phyloP scores from a whole-genome alignment of 139 green algal genomes.

The Chlorella sp. region DNA sequence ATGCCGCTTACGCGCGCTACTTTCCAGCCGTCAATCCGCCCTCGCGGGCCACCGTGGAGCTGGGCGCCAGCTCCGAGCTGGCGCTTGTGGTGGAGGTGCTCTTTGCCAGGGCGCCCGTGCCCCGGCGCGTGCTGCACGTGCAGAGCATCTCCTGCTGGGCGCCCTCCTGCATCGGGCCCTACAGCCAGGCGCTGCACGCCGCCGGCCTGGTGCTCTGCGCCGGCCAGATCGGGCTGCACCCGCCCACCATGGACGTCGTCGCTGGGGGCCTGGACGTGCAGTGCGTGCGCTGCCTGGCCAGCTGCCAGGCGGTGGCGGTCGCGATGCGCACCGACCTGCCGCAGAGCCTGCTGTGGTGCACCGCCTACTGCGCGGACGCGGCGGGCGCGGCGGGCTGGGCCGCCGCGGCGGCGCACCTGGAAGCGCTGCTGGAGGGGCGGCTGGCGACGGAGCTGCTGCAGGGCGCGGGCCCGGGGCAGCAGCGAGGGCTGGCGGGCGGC shows the following conservation, averaged over 20 bases:
- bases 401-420: not conserved
- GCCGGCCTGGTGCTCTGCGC: constrained; percentile 49
- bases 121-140: constrained; percentile 88
- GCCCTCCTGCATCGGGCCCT: constrained; percentile 95
- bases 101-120: constrained; percentile 4
- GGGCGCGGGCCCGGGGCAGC: too few relatives aligned
- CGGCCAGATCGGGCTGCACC: constrained; percentile 73
- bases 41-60: constrained; percentile 79
- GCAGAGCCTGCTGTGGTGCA: constrained; percentile 48
- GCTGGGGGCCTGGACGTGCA: constrained; percentile 18
- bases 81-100: constrained; percentile 34
- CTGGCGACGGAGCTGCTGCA: not conserved
- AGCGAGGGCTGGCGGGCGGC: not conserved
- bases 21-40: constrained; percentile 76
- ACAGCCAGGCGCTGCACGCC: constrained; percentile 77
- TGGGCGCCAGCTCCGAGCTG: not conserved
- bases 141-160: constrained; percentile 96
- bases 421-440: constrained; percentile 15
- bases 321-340: constrained; percentile 53
- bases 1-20: constrained; percentile 78
- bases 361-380: constrained; percentile 52
- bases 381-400: constrained; percentile 15
- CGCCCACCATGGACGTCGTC: constrained; percentile 68
- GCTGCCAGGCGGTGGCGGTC: constrained; percentile 67
- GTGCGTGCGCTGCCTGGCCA: constrained; percentile 30